phyloP scores from a whole-genome alignment of 108 stramenopile species.

The Skeletonema tropicum region DNA sequence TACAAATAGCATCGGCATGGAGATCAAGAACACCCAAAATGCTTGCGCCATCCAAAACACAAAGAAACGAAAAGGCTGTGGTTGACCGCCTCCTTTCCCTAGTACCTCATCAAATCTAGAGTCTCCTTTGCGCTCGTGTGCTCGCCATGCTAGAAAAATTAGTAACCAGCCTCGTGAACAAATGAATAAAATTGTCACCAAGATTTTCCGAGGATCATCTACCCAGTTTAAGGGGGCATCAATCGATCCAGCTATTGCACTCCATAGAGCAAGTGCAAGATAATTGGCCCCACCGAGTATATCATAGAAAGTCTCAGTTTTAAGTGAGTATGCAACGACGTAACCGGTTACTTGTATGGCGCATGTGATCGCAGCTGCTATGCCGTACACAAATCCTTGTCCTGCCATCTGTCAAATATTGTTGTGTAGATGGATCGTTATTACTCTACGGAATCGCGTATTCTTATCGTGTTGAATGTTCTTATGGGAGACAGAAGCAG shows the following conservation, averaged over 20 bases:
- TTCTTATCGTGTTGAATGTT: not conserved
- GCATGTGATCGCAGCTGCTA: conserved; percentile 54
- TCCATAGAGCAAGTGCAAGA: conserved; percentile 47
- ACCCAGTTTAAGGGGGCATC: conserved; percentile 20
- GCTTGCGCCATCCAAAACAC: conserved; percentile 74
- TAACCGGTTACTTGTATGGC: conserved; percentile 60
- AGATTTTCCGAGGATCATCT: conserved; percentile 43
- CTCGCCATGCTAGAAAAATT: conserved; percentile 68
- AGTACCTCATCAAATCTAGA: conserved; percentile 66
- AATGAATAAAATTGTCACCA: conserved; percentile 51
- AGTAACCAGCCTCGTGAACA: conserved; percentile 65
- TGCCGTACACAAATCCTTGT: conserved; percentile 38
- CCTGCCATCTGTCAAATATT: conserved; percentile 5
- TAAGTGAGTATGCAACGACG: conserved; percentile 49
- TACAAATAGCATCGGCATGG: conserved; percentile 58
- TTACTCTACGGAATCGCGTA: not conserved
- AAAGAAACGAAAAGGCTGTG: conserved; percentile 42
- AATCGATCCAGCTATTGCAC: conserved; percentile 26
- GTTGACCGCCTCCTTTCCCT: conserved; percentile 34
- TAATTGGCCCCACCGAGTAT: conserved; percentile 70
- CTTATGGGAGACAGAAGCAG: too few relatives aligned
- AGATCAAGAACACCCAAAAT: conserved; percentile 65
- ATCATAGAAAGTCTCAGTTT: conserved; percentile 73
- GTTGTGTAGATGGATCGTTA: not conserved
- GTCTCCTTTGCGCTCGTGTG: conserved; percentile 72